These are phyloP conservation scores for Lachnellula arida DNA, from an alignment of 2,329 filamentous ascomycete species.

Conservation along the genomic window DNA sequence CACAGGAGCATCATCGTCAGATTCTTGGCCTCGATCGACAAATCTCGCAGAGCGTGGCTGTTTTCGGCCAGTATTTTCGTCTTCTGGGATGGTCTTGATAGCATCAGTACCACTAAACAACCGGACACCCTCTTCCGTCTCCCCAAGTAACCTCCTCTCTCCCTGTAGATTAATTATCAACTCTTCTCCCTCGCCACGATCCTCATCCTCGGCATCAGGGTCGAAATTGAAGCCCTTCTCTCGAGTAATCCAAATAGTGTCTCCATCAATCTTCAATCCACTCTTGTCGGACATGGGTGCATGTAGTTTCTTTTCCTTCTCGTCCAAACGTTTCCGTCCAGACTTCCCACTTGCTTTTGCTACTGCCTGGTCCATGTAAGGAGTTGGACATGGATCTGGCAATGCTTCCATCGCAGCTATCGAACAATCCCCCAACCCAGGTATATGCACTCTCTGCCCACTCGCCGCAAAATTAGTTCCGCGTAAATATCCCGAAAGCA, in stretches of 20 bases:
- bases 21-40: conserved; percentile 54
- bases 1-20: conserved; percentile 54
- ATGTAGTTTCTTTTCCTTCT: conserved; percentile 95
- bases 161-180: conserved; percentile 86
- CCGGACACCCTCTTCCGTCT: conserved; percentile 76
- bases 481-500: conserved; percentile 87
- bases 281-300: conserved; percentile 98
- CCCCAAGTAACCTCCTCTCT: conserved; percentile 74
- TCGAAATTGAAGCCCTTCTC: conserved; percentile 73
- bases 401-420: conserved; percentile 80
- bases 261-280: conserved; percentile 91
- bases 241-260: conserved; percentile 83
- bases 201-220: conserved; percentile 56
- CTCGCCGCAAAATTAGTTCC: conserved; percentile 90
- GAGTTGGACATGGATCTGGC: conserved; percentile 93
- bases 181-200: conserved; percentile 91
- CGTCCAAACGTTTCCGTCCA: conserved; percentile 74
- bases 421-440: conserved; percentile 84
- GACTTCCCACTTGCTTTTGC: conserved; percentile 82
- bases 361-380: conserved; percentile 79
- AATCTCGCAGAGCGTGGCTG: conserved; percentile 53
- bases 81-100: conserved; percentile 54
- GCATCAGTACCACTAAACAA: conserved; percentile 76
- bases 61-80: conserved; percentile 58
- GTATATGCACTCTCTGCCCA: conserved; percentile 84